phyloP scores from a whole-genome alignment of 345 rosid genomes.

The Gossypium ekmanianum region DNA sequence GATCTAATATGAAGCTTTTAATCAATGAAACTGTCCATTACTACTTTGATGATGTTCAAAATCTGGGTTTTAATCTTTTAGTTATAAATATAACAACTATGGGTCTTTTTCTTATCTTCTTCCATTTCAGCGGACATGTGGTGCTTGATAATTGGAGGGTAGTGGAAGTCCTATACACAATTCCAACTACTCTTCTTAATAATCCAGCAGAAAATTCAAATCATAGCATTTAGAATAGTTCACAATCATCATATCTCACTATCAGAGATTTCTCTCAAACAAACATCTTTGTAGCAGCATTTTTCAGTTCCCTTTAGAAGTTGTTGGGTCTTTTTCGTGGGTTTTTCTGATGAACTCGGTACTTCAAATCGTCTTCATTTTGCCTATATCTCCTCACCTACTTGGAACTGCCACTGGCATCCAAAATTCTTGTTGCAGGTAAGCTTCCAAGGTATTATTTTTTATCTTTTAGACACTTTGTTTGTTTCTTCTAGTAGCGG shows the following conservation, averaged over 20 bases:
- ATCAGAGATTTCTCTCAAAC: background rate
- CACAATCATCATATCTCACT: background rate
- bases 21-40: background rate
- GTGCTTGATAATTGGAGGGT: background rate
- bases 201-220: background rate
- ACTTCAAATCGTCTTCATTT: constrained; percentile 35
- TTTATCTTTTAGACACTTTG: too few species aligned
- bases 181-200: too few species aligned
- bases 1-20: background rate
- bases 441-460: too few species aligned
- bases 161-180: background rate
- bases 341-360: constrained; percentile 24
- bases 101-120: background rate
- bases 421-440: background rate
- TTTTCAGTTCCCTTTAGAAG: background rate
- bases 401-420: constrained; percentile 27
- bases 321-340: constrained; percentile 12
- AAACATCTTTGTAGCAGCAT: background rate
- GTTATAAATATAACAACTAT: background rate
- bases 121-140: background rate
- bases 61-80: background rate
- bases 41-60: background rate
- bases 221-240: background rate
- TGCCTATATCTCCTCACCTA: constrained; percentile 37
- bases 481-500: constrained; percentile 13